These are phyloP conservation scores for Syncephalis fuscata DNA, from an alignment of 371 early-diverging fungal species.

Conservation along the genomic window DNA sequence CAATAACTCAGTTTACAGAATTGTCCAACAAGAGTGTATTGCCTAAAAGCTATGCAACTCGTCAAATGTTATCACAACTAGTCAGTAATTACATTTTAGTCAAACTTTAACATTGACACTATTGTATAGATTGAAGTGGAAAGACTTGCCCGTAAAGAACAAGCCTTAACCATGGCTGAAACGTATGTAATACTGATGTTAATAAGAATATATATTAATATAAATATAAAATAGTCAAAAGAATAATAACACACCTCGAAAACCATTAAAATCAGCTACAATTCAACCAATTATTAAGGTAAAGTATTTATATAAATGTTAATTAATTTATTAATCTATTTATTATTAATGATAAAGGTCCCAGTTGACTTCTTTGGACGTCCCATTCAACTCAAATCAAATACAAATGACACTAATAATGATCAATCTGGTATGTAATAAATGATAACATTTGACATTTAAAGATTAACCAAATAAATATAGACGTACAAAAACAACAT, in stretches of 20 bases:
- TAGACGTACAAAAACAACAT: slow-evolving; percentile 6
- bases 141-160: no score
- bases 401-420: background rate
- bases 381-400: slow-evolving; percentile 12
- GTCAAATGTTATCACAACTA: background rate
- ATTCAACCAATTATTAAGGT: slow-evolving; percentile 1
- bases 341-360: background rate
- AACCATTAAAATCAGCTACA: no score
- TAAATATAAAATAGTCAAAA: no score
- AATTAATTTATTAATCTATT: slow-evolving; percentile 10
- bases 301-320: no score
- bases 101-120: no score
- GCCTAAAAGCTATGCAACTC: background rate
- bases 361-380: slow-evolving; percentile 52
- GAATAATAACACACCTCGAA: no score
- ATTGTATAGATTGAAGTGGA: no score
- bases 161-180: no score
- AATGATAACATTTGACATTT: background rate
- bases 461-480: background rate
- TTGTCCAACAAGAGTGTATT: background rate
- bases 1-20: background rate
- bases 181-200: no score
- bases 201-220: no score
- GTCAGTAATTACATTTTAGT: slow-evolving; percentile 1
- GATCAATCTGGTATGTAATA: background rate